A percentile compares a stretch with the other conserved stretches of the same genome.
These are phyloP conservation scores for Lanmaoa pseudosensibilis DNA, from an alignment of 768 basidiomycete species.

Conservation along the genomic window DNA sequence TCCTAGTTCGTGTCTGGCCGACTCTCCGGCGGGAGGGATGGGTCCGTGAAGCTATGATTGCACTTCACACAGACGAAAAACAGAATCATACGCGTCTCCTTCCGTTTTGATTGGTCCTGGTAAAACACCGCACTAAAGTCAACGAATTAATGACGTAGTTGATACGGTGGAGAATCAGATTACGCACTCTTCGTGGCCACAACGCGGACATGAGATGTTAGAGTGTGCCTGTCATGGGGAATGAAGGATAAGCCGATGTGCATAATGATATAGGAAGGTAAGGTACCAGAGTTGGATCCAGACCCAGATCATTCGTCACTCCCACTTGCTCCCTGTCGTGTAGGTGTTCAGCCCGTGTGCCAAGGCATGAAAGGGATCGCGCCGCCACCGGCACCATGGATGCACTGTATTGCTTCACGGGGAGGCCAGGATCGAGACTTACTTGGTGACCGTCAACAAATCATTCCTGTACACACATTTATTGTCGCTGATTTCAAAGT, in stretches of 20 bases:
- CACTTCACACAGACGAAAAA: slow-evolving; percentile 90
- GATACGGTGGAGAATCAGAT: background rate
- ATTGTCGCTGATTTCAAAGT: slow-evolving; percentile 83
- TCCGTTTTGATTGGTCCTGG: slow-evolving; percentile 96
- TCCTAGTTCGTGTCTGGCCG: slow-evolving; percentile 30
- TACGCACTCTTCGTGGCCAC: slow-evolving; percentile 81
- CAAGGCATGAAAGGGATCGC: background rate
- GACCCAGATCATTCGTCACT: slow-evolving; percentile 81
- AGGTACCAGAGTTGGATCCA: slow-evolving; percentile 84
- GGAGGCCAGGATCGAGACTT: slow-evolving; percentile 21
- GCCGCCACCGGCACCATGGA: slow-evolving; percentile 11
- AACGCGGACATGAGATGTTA: slow-evolving; percentile 79
- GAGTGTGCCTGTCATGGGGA: slow-evolving; percentile 65
- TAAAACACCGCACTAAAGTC: slow-evolving; percentile 81
- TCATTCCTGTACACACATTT: slow-evolving; percentile 93
- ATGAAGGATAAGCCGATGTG: background rate
- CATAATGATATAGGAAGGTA: background rate
- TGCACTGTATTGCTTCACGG: background rate
- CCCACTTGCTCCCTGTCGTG: slow-evolving; percentile 83
- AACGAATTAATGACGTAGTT: slow-evolving; percentile 4
- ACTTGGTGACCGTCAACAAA: slow-evolving; percentile 92
- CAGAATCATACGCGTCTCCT: slow-evolving; percentile 91
- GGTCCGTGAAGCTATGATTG: slow-evolving; percentile 73
- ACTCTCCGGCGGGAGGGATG: slow-evolving; percentile 52
- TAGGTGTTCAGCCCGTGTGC: slow-evolving; percentile 3